These are phyloP conservation scores for Entomortierella chlamydospora DNA, from an alignment of 192 early-diverging fungal species.

Conservation along the genomic window DNA sequence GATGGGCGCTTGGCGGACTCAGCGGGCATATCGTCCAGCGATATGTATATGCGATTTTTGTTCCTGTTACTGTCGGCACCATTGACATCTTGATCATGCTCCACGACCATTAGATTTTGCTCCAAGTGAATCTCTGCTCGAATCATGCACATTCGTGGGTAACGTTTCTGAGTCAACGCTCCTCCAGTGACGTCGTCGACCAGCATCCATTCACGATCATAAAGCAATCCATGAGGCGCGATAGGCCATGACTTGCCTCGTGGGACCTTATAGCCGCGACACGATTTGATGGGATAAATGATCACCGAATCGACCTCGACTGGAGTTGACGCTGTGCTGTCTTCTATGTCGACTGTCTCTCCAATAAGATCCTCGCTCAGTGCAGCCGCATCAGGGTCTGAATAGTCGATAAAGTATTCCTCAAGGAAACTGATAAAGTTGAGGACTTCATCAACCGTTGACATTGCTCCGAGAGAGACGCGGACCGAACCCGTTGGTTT, in stretches of 20 bases:
- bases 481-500: slow-evolving; percentile 78
- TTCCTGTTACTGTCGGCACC: slow-evolving; percentile 5
- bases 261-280: slow-evolving; percentile 69
- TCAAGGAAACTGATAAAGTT: slow-evolving; percentile 70
- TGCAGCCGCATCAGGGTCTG: slow-evolving; percentile 11
- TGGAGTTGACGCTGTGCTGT: not conserved
- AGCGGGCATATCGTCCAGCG: slow-evolving; percentile 30
- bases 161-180: slow-evolving; percentile 77
- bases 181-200: slow-evolving; percentile 60
- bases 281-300: slow-evolving; percentile 82
- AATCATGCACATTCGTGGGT: slow-evolving; percentile 74
- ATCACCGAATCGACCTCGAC: slow-evolving; percentile 33
- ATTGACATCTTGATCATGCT: slow-evolving; percentile 32
- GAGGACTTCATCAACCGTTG: slow-evolving; percentile 70
- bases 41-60: slow-evolving; percentile 24
- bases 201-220: slow-evolving; percentile 77
- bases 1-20: slow-evolving; percentile 39
- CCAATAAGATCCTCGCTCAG: slow-evolving; percentile 29
- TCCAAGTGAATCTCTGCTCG: slow-evolving; percentile 58
- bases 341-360: not conserved
- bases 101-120: slow-evolving; percentile 57
- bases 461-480: slow-evolving; percentile 82
- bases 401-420: slow-evolving; percentile 64
- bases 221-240: slow-evolving; percentile 62
- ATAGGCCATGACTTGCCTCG: slow-evolving; percentile 64